phyloP scores from a whole-genome alignment of 2,329 filamentous ascomycete species.

The Incumbomyces lentus region DNA sequence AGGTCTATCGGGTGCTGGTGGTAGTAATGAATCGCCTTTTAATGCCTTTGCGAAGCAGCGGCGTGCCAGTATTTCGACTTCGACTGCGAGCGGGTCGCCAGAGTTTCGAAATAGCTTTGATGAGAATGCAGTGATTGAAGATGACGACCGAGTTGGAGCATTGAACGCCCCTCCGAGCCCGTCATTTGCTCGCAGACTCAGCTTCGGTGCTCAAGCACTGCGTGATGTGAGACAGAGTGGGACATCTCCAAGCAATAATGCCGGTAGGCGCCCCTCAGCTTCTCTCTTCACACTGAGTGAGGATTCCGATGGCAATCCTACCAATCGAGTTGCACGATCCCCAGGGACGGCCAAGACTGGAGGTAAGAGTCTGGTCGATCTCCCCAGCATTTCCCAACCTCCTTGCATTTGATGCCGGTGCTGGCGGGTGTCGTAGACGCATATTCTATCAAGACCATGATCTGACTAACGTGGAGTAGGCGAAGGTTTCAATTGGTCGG shows the following conservation, averaged over 20 bases:
- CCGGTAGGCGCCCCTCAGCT: slow-evolving; percentile 48
- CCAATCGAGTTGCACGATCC: slow-evolving; percentile 13
- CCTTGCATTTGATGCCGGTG: too few species aligned
- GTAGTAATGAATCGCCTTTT: slow-evolving; percentile 39
- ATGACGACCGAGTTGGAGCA: slow-evolving; percentile 54
- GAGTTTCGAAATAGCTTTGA: slow-evolving; percentile 25
- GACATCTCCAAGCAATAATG: slow-evolving; percentile 55
- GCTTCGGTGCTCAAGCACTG: slow-evolving; percentile 75
- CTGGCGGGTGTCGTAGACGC: slow-evolving; percentile 32
- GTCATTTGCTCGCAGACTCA: slow-evolving; percentile 69
- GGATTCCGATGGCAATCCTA: slow-evolving; percentile 16
- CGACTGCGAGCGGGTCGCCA: slow-evolving; percentile 33
- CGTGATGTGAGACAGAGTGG: slow-evolving; percentile 54
- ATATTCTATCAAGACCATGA: slow-evolving; percentile 48
- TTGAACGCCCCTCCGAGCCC: slow-evolving; percentile 59
- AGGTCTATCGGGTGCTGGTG: slow-evolving; percentile 59
- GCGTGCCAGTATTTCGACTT: slow-evolving; percentile 60
- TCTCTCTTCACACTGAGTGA: slow-evolving; percentile 30
- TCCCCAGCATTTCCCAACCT: slow-evolving; percentile 10
- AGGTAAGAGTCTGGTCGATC: slow-evolving; percentile 49
- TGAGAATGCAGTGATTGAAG: slow-evolving; percentile 47
- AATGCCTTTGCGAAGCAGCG: slow-evolving; percentile 42
- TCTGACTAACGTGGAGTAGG: slow-evolving; percentile 41
- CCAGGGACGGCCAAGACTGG: slow-evolving; percentile 23
- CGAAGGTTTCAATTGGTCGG: slow-evolving; percentile 94